Conservation (phyloP, 768 basidiomycete species). For the Leccinum broughii region DNA sequence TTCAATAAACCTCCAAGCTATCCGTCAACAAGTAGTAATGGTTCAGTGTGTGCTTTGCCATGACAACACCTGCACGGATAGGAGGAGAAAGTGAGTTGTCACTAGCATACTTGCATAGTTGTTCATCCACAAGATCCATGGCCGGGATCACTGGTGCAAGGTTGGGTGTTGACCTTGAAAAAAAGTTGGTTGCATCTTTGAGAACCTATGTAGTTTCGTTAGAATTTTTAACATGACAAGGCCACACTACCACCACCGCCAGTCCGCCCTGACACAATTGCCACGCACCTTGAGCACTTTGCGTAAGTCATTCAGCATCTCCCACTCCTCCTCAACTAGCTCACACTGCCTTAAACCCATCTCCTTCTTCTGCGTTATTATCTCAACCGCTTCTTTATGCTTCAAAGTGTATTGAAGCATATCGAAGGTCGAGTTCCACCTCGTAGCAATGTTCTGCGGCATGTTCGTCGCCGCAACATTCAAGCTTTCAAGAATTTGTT, state of each 20-base stretch:
- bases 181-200: not conserved
- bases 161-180: not conserved
- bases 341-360: not conserved
- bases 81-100: not conserved
- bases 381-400: not conserved
- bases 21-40: not conserved
- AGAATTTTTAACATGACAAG: no score
- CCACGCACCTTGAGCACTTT: not conserved
- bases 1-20: not conserved
- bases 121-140: not conserved
- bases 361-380: not conserved
- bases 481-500: not conserved
- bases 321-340: not conserved
- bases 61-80: not conserved
- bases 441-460: not conserved
- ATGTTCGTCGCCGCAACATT: fast-evolving
- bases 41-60: not conserved
- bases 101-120: not conserved
- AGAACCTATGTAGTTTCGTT: not conserved
- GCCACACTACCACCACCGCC: no score
- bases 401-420: not conserved
- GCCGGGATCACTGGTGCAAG: not conserved
- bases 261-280: no score
- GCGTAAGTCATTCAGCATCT: not conserved
- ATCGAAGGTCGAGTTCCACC: not conserved